Base-by-base conservation (phyloP, 2,329 filamentous ascomycete genomes). In the Clarireedia hainanense region DNA sequence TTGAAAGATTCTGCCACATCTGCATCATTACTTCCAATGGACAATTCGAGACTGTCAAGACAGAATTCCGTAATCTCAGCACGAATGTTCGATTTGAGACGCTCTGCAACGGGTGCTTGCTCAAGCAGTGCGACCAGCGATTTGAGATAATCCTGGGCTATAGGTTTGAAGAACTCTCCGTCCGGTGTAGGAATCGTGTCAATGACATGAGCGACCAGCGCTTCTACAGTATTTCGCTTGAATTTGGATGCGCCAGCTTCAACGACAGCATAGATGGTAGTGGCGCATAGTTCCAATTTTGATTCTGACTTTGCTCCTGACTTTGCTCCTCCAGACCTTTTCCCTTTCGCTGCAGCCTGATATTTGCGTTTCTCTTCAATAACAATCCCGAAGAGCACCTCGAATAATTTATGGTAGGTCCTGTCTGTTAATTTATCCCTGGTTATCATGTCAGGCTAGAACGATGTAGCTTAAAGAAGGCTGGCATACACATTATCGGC, bases 81-180 rank as follows among this genome's bases (percentile, higher is more conserved):
- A 65, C 68, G 70, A 30, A 59, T 78, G 14, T 81, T 76, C 20
- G 74, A 75, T 10, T 83, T 79, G 12, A 97, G 75, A 64, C 91
- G 85, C 70, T 97, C 95, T 27, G 88, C 83, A 69, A 95, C 90
- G 17, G 89, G 80, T 47, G 83, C 81, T 64, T 88, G 81, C 43
- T 83, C 81, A 17, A 97, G 77, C 3, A 96, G 72, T 27, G 80
- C 76, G 4, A 80, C 75, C 61, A 99, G 73, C 20, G 84, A 80
- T 73, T 89, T 95, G 62, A 89, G 78, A 68, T 96, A 95, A 66
- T 94, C 84, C 49, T 84, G 78, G 24, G 84, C 73, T 5, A 99
- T 76, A 12, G 87, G 85, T 56, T 84, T 77, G 60, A 89, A 83
- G 53, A 86, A 80, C 2, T 75, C 78, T 14, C 83, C 83, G 53